Evolutionary conservation across 257 asterid species (phyloP).

Genomic region (Plantago elongata): DNA sequence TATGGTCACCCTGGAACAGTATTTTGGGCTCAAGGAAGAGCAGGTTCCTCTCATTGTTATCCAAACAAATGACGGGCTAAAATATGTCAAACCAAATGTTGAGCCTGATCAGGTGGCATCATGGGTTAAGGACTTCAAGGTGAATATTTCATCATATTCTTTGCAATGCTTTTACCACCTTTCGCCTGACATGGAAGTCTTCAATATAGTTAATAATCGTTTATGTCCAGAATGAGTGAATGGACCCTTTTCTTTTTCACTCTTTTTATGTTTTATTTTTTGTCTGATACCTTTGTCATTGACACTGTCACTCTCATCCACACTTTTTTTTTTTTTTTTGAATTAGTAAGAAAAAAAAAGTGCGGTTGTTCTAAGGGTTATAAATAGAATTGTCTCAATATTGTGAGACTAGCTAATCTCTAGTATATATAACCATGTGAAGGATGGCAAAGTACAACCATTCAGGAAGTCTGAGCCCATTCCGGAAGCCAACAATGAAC

Average conservation of each 20-base stretch:
- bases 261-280: no score
- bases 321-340: neutral
- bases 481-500: constrained; percentile 59
- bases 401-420: constrained; percentile 18
- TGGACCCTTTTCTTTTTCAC: no score
- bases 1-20: constrained; percentile 39
- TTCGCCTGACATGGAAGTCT: constrained; percentile 12
- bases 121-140: constrained; percentile 84
- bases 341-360: neutral
- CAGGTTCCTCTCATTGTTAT: constrained; percentile 78
- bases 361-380: neutral
- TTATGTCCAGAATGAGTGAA: constrained; percentile 9
- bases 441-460: constrained; percentile 57
- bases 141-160: constrained; percentile 21
- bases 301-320: neutral
- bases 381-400: constrained; percentile 2
- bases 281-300: neutral
- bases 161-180: constrained; percentile 9
- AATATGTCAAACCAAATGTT: constrained; percentile 64
- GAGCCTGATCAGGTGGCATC: constrained; percentile 72
- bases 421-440: constrained; percentile 14
- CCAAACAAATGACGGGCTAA: constrained; percentile 60
- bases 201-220: constrained; percentile 7
- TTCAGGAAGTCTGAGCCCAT: constrained; percentile 68
- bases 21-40: constrained; percentile 79